Base-by-base conservation (phyloP, 352 stramenopile genomes). In the Pythium guiyangense region DNA sequence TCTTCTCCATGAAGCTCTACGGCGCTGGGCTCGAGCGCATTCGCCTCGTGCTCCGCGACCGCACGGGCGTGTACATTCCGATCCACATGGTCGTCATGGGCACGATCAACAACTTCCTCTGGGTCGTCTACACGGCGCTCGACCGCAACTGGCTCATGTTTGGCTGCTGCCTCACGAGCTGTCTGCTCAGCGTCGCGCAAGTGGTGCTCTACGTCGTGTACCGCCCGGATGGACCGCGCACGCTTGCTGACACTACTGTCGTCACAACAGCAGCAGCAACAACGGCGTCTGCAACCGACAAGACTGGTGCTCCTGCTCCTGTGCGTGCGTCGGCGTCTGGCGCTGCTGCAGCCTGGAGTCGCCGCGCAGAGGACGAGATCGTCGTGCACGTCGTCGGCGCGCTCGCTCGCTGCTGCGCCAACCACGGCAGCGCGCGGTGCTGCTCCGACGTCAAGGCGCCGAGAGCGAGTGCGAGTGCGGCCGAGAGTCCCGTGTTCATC, bases 1-100 rank as follows among this genome's bases (percentile, higher is more conserved):
- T 74, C 26, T 68, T 65, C 4, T 66, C 62, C n/a, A 62, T 79
- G 48, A 76, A 70, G n/a, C 52, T 79, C 44, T 80, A 80, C 52
- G 71, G 63, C 5, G 63, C 69, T 2, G 69, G 69, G 0, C 66
- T 78, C 61, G 71, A 78, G 64, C 73, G 69, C 39, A 51, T 81
- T 27, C 64, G 62, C 27, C 69, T 70, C 22, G 71, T 80, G 31
- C 60, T 78, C 37, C 67, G 67, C 44, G 50, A 71, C 59, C 71
- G 72, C 49, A 81, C 63, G 17, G 74, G 57, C 20, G 63, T 71
- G 17, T 84, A 79, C 65, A 71, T 86, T 49, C 74, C 77, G 37
- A 70, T 87, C 48, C 62, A 77, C 49, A 74, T 87, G 63, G 68
- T 81, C 15, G 43, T 77, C 42, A 69, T 71, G 27, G 70, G 68